phyloP scores from a whole-genome alignment of 2,329 filamentous ascomycete genomes.

The Talaromyces verruculosus region DNA sequence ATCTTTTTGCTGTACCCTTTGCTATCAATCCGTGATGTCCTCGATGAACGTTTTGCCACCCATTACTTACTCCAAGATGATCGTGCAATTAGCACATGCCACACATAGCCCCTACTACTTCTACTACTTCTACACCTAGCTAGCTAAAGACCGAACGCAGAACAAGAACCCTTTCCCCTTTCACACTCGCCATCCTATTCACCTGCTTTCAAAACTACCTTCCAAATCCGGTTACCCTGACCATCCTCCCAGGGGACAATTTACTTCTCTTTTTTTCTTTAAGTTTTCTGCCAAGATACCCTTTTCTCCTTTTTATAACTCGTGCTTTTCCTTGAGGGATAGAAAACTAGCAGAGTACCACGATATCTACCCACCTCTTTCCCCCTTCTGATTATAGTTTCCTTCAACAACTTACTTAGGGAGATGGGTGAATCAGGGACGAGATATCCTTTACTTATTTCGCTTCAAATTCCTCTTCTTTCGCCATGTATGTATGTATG shows the following conservation, averaged over 20 bases:
- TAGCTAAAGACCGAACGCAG: background rate
- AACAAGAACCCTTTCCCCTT: background rate
- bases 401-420: too few species aligned
- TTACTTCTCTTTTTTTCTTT: background rate
- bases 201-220: background rate
- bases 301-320: background rate
- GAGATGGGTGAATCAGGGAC: too few species aligned
- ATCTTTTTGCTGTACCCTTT: conserved; percentile 19
- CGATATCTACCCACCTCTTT: too few species aligned
- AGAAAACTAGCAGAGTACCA: too few species aligned
- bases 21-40: background rate
- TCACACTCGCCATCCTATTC: background rate
- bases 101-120: background rate
- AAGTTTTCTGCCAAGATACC: background rate
- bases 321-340: background rate
- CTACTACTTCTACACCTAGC: background rate
- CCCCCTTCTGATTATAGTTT: too few species aligned
- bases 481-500: background rate
- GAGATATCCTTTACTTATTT: background rate
- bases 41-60: background rate
- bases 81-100: background rate
- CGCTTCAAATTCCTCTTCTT: background rate
- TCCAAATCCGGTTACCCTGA: background rate
- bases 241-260: background rate
- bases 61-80: background rate